phyloP scores from a whole-genome alignment of 164 flowering plant species.

The Aristolochia californica region DNA sequence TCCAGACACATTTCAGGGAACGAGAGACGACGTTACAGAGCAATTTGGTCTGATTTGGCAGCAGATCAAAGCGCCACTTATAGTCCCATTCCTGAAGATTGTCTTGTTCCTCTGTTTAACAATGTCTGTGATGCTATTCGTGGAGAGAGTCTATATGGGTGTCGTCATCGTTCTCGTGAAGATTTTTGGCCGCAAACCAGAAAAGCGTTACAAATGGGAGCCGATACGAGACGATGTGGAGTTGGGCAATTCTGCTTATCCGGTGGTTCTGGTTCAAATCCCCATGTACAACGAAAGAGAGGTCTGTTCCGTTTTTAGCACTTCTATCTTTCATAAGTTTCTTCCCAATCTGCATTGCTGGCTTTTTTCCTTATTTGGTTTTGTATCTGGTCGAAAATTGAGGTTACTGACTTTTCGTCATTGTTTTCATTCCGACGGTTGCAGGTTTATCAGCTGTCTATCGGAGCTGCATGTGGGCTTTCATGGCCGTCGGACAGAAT shows the following conservation, averaged over 20 bases:
- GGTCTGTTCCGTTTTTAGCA: conserved; percentile 20
- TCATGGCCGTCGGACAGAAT: conserved; percentile 84
- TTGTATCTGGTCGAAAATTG: too few relatives aligned
- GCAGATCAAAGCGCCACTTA: conserved; percentile 52
- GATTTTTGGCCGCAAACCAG: conserved; percentile 82
- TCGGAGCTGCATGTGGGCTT: conserved; percentile 88
- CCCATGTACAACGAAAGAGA: conserved; percentile 88
- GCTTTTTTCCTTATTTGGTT: too few relatives aligned
- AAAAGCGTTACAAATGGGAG: conserved; percentile 77
- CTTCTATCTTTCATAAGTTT: neutral
- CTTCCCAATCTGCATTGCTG: neutral
- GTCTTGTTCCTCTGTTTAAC: conserved; percentile 42
- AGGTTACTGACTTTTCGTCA: too few relatives aligned
- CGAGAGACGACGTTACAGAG: conserved; percentile 37
- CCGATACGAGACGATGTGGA: conserved; percentile 67
- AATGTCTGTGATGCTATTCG: conserved; percentile 84
- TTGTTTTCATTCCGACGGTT: neutral
- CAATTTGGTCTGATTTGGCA: conserved; percentile 60
- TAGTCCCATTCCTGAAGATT: conserved; percentile 54
- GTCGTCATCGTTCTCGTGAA: conserved; percentile 66
- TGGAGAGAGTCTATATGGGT: conserved; percentile 88
- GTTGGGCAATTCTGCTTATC: conserved; percentile 52
- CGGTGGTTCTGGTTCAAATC: conserved; percentile 82
- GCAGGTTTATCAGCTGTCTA: conserved; percentile 80
- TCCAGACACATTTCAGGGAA: conserved; percentile 42